Evolutionary conservation across 306 rosid genomes (phyloP), one percentile per base, ranked within the genome.

Genomic region (Abrus pulchellus): DNA sequence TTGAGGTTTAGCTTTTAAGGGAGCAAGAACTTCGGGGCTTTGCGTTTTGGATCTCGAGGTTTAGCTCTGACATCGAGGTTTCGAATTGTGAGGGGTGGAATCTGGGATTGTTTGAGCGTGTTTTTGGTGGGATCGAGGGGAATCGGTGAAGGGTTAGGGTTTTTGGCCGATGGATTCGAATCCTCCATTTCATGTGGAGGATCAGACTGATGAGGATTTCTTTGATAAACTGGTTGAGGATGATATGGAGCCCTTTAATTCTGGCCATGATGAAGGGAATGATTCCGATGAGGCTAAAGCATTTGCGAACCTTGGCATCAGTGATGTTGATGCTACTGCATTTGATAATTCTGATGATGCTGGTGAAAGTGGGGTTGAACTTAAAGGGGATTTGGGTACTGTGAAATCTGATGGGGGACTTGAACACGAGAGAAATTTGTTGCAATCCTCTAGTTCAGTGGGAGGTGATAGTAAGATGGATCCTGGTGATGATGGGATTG

Each of bases 201-300:
- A 94, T 92, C 94, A 89, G 74, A 87, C 97, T 36, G 96, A 92
- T 55, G 98, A 86, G 82, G 98, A 92, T 86, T 94, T 94, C 84
- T 94, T 94, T 56, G 98, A 94, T 85, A 94, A 90, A 83, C 83
- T 94, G 84, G 96, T 94, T 13, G 92, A 89, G 81, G 95, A 94
- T 76, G 97, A 90, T 52, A 70, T 77, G 47, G 86, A 33, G 55
- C 87, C 90, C 20, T 32, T 72, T 11, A 87, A 80, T 50, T 41
- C 82, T 44, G 56, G 74, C 11, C 79, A 72, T 36, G 62, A 74
- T 1, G 86, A 85, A 52, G 90, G 83, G 1, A 87, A 44, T 64
- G 89, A 87, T 89, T 88, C 95, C 4, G 94, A 89, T 74, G 95
- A 86, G 14, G 90, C 82, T 0, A 87, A 75, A 70, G 92, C 89